Evolutionary conservation across 2,329 filamentous ascomycete genomes (phyloP), one percentile per base, ranked within the genome.

Genomic region (Xylariaceae sp.): DNA sequence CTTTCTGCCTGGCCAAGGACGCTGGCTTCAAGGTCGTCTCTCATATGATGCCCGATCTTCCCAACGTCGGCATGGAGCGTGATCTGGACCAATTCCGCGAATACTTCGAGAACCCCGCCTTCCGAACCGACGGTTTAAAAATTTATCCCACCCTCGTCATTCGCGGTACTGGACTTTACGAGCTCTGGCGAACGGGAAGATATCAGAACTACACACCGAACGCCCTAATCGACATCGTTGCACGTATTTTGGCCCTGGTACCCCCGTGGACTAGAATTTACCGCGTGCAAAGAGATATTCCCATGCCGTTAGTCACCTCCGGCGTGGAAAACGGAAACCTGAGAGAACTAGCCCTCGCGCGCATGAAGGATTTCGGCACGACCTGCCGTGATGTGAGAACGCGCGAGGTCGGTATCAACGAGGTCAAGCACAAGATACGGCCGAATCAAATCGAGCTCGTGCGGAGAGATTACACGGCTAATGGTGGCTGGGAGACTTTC

Each of bases 181-280:
- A 99, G 76, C 79, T 99, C 17, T 99, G 95, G 94, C 85, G 95
- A 56, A 99, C 94, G 2, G 94, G 94, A 0, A 82, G 94, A 56
- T 99, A 97, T 76, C 94, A 97, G 75, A 99, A 99, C 74, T 99
- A 99, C 76, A 99, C 94, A 0, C 95, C 94, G 3, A 99, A 99
- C 73, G 93, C 90, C 0, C 82, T 99, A 39, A 91, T 99, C 62
- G 94, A 99, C 72, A 85, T 99, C 13, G 92, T 99, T 0, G 95
- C 94, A 2, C 86, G 94, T n/a, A 99, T 99, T 55, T 78, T 99
- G 63, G 94, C 94, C 0, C 81, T 99, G 2, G 88, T 99, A 0
- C 94, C 94, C 1, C 94, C 94, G 1, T 99, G 94, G 94, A 99
- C 95, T 0, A 87, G 94, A 63, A 99, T 99, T 70, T 99, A 99